Percentiles rank a stretch among this genome's conserved stretches.
phyloP scores from a whole-genome alignment of 257 asterid species.

The Echium plantagineum region DNA sequence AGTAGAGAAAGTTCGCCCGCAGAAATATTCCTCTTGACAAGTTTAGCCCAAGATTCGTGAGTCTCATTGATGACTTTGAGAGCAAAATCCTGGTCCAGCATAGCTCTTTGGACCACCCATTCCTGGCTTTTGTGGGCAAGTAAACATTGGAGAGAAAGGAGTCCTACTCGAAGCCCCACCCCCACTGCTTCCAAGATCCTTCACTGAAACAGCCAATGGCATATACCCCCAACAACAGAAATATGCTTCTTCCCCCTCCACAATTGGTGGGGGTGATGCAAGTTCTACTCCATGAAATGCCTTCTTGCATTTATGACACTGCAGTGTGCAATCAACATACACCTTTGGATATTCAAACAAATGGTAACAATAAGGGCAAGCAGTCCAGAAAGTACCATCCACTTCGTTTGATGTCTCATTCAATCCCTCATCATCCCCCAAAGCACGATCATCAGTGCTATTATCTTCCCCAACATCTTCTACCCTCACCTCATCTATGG shows the following conservation, averaged over 20 bases:
- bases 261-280: slow-evolving; percentile 57
- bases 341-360: slow-evolving; percentile 68
- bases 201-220: slow-evolving; percentile 49
- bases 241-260: slow-evolving; percentile 50
- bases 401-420: background rate
- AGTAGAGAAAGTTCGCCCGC: slow-evolving; percentile 88
- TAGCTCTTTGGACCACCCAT: slow-evolving; percentile 12
- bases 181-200: slow-evolving; percentile 28
- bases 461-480: slow-evolving; percentile 18
- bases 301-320: slow-evolving; percentile 65
- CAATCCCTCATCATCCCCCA: background rate
- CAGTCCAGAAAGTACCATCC: slow-evolving; percentile 44
- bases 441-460: background rate
- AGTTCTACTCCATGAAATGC: slow-evolving; percentile 74
- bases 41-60: slow-evolving; percentile 85
- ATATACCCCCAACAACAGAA: slow-evolving; percentile 72
- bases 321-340: slow-evolving; percentile 56
- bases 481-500: slow-evolving; percentile 19
- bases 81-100: slow-evolving; percentile 74
- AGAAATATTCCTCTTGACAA: slow-evolving; percentile 74
- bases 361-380: slow-evolving; percentile 73
- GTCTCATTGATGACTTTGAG: slow-evolving; percentile 76
- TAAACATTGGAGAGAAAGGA: slow-evolving; percentile 78
- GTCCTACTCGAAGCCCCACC: slow-evolving; percentile 45
- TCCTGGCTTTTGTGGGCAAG: slow-evolving; percentile 29